Conservation (phyloP, 1,139 yeast species). For the Taphrina wiesneri region DNA sequence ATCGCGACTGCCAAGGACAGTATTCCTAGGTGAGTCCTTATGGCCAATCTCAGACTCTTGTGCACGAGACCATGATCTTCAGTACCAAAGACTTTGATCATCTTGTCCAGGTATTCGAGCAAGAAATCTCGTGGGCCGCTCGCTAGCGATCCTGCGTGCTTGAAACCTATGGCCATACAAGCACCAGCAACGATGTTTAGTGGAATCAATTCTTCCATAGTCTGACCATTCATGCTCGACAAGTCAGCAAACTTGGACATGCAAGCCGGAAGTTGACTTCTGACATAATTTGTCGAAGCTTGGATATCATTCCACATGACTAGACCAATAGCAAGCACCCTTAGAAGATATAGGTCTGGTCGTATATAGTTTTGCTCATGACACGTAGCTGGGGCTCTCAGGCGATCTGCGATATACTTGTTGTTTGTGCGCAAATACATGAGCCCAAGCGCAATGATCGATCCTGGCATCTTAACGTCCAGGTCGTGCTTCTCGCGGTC, state of each 20-base stretch:
- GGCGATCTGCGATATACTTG: constrained; percentile 59
- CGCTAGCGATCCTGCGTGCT: constrained; percentile 71
- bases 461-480: constrained; percentile 79
- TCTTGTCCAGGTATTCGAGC: constrained; percentile 61
- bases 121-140: constrained; percentile 58
- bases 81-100: constrained; percentile 57
- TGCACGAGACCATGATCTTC: constrained; percentile 59
- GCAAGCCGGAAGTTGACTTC: constrained; percentile 40
- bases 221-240: constrained; percentile 46
- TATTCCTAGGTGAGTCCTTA: constrained; percentile 60
- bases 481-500: constrained; percentile 54
- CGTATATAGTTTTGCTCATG: constrained; percentile 70
- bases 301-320: constrained; percentile 77
- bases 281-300: constrained; percentile 61
- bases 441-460: constrained; percentile 72
- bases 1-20: constrained; percentile 66
- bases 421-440: constrained; percentile 72
- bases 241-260: constrained; percentile 37
- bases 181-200: constrained; percentile 74
- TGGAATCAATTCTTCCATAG: constrained; percentile 65
- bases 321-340: constrained; percentile 67
- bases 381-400: constrained; percentile 63
- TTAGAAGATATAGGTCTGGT: constrained; percentile 72
- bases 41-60: constrained; percentile 58
- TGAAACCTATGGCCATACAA: constrained; percentile 72